A percentile compares a stretch with the other conserved stretches of the same genome.
These are phyloP conservation scores for Cylindrotheca fusiformis DNA, from an alignment of 108 stramenopile species.

Conservation along the genomic window DNA sequence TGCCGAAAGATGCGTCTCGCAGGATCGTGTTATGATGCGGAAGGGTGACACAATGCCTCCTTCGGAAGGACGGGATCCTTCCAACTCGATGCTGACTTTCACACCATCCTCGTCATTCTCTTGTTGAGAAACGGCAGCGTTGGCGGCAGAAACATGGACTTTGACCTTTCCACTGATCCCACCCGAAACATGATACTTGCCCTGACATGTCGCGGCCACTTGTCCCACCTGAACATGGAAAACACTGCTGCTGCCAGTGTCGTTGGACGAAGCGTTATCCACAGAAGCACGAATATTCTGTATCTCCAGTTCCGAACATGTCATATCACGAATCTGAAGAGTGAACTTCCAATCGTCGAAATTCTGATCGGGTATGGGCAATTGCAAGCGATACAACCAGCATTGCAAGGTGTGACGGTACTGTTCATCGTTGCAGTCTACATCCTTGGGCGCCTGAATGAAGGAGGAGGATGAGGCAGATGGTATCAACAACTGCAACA, in stretches of 20 bases:
- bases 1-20: slow-evolving; percentile 25
- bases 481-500: too few species aligned
- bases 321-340: background rate
- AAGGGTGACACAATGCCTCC: slow-evolving; percentile 4
- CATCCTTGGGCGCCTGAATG: slow-evolving; percentile 6
- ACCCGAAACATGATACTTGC: slow-evolving; percentile 52
- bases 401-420: background rate
- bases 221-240: background rate
- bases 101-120: background rate
- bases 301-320: background rate
- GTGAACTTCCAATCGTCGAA: background rate
- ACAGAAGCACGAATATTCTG: slow-evolving; percentile 1
- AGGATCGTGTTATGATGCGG: slow-evolving; percentile 14
- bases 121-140: background rate
- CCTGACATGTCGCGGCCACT: slow-evolving; percentile 41
- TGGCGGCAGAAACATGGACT: background rate
- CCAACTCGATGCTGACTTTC: background rate
- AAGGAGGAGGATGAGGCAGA: too few species aligned
- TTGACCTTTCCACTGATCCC: slow-evolving; percentile 45
- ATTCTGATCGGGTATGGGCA: background rate
- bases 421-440: background rate
- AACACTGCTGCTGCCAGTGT: background rate
- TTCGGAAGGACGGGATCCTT: background rate
- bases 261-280: background rate
- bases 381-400: background rate